Base-by-base conservation (phyloP, 805 yeast genomes). In the Sungouiozyma ichnusensis region DNA sequence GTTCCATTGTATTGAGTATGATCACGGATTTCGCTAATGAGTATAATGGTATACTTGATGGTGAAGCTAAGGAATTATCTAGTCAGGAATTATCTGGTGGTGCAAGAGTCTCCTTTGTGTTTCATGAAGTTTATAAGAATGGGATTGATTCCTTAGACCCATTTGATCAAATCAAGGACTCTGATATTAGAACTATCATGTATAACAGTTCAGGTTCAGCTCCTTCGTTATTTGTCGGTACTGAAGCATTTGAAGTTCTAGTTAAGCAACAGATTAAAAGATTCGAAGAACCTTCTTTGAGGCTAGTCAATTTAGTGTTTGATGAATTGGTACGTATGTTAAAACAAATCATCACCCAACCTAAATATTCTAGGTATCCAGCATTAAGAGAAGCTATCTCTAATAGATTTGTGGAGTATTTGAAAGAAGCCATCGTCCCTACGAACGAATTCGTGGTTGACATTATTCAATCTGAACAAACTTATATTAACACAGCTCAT, bases 191-290 rank as follows among this genome's bases (percentile, higher is more conserved):
- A 66, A 90, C 97, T 16, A 92, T 92, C 50, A 82, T 90, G 81
- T 90, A 92, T 69, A 90, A 90, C 64, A 84, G 97, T 35, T 83
- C 95, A 7, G 98, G 98, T 56, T 82, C 96, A 29, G 79, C 97
- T 2, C 97, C 98, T 13, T 85, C 96, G 4, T 70, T 90, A 55
- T 90, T 90, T 67, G 97, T 90, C 47, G 97, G 97, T 18, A 90
- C 97, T 8, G 92, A 86, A 55, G 97, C 97, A 0, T 90, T 90
- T 63, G 98, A 92, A 63, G 95, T 88, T 16, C 75, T 88, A 48
- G 97, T 90, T 37, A 87, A 85, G 64, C 95, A 86, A 61, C 96
- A 86, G 66, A 88, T 90, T 51, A 79, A 73, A 54, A 78, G 97
- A 64, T 86, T 92, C 68, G 96, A 88, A 66, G 97, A 90, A 55